Conservation (phyloP, 1,284 basidiomycete species). For the Malassezia furfur region DNA sequence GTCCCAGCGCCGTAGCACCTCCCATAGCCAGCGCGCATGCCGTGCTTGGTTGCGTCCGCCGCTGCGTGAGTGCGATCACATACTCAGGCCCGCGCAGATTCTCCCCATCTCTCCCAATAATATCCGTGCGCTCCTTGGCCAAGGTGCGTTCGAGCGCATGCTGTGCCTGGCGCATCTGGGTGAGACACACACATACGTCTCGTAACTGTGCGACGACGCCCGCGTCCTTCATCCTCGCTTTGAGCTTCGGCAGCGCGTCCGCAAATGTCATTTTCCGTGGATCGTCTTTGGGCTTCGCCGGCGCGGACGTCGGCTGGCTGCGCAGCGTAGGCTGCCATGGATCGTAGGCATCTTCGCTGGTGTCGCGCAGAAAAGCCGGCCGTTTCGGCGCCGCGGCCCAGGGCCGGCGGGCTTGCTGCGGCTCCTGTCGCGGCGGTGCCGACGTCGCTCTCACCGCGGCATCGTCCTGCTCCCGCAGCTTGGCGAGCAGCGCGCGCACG, state of each 20-base stretch:
- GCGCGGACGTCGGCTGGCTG: neutral
- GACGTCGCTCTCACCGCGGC: neutral
- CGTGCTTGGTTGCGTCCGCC: conserved; percentile 6
- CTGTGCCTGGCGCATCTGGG: conserved; percentile 7
- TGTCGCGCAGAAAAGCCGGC: neutral
- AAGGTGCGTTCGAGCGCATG: neutral
- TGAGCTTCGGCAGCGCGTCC: conserved; percentile 1
- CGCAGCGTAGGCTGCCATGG: neutral
- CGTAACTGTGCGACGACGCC: neutral
- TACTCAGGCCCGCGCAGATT: conserved; percentile 8
- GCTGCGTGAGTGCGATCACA: conserved; percentile 4
- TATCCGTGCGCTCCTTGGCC: neutral
- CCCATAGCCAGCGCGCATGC: conserved; percentile 15
- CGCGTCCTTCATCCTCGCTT: neutral
- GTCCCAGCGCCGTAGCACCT: conserved; percentile 17
- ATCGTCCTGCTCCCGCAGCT: conserved; percentile 15
- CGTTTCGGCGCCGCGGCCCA: conserved; percentile 4
- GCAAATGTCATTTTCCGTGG: conserved; percentile 2
- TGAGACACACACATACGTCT: neutral
- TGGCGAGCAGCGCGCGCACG: conserved; percentile 12
- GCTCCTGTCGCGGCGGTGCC: neutral
- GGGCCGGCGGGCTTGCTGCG: neutral
- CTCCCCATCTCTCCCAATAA: conserved; percentile 5
- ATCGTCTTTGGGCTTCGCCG: neutral
- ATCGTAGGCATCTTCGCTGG: neutral